Conservation (phyloP, 1,139 yeast genomes). For the Yamadazyma conglobata region DNA sequence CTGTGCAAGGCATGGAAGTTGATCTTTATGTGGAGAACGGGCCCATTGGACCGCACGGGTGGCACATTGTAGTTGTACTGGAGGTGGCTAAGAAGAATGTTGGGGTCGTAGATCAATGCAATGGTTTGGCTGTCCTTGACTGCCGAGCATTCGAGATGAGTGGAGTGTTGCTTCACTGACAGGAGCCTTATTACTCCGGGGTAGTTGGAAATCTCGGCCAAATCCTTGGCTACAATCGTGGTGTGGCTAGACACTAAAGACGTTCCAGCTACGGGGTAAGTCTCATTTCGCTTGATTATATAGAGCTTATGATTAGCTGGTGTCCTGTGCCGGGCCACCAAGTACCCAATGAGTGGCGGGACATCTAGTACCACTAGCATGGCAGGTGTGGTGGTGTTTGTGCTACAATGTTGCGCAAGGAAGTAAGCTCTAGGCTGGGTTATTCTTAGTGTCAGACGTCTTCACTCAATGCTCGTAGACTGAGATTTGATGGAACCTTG, state of each 20-base stretch:
- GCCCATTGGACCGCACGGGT: not conserved
- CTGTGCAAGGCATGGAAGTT: slow-evolving; percentile 1
- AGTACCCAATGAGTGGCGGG: slow-evolving; percentile 4
- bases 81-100: slow-evolving; percentile 2
- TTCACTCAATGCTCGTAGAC: too few species aligned
- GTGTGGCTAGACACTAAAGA: slow-evolving; percentile 1
- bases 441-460: too few species aligned
- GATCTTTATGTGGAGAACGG: slow-evolving; percentile 1
- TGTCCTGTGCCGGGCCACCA: slow-evolving; percentile 1
- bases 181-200: slow-evolving; percentile 2
- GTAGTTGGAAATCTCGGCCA: not conserved
- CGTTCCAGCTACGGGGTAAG: slow-evolving; percentile 5
- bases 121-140: not conserved
- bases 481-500: too few species aligned
- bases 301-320: not conserved
- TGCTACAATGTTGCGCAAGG: too few species aligned
- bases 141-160: slow-evolving; percentile 1
- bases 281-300: slow-evolving; percentile 1
- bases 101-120: slow-evolving; percentile 5
- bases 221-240: not conserved
- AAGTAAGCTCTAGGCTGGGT: too few species aligned
- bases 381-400: too few species aligned
- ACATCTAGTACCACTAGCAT: slow-evolving; percentile 5
- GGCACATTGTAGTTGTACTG: slow-evolving; percentile 1
- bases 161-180: not conserved